These are phyloP conservation scores for Diddensiella transvaalensis DNA, from an alignment of 805 yeast genomes.

Conservation along the genomic window DNA sequence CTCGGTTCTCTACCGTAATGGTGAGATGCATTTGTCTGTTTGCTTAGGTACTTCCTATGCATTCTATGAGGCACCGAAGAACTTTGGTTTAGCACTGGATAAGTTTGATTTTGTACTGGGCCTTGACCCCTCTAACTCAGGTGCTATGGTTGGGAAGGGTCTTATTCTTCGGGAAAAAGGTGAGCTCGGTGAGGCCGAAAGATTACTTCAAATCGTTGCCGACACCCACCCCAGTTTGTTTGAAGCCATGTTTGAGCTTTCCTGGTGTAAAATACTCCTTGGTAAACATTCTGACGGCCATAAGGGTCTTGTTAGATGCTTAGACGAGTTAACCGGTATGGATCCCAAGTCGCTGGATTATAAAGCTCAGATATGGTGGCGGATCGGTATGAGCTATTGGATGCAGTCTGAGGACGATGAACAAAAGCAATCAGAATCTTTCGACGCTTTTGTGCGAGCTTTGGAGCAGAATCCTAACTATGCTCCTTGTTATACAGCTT, in stretches of 20 bases:
- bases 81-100: slow-evolving; percentile 68
- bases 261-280: slow-evolving; percentile 71
- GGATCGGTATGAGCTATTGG: slow-evolving; percentile 65
- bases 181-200: slow-evolving; percentile 51
- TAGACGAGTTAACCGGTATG: slow-evolving; percentile 45
- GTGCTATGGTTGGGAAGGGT: slow-evolving; percentile 80
- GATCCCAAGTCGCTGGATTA: slow-evolving; percentile 51
- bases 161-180: slow-evolving; percentile 67
- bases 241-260: slow-evolving; percentile 63
- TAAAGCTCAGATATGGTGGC: slow-evolving; percentile 64
- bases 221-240: slow-evolving; percentile 47
- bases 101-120: slow-evolving; percentile 62
- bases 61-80: slow-evolving; percentile 86
- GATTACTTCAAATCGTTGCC: slow-evolving; percentile 50
- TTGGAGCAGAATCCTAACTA: slow-evolving; percentile 59
- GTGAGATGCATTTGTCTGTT: slow-evolving; percentile 58
- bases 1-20: slow-evolving; percentile 39
- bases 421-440: slow-evolving; percentile 44
- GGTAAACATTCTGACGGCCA: slow-evolving; percentile 53
- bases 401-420: slow-evolving; percentile 25
- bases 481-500: slow-evolving; percentile 77
- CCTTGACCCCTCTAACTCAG: slow-evolving; percentile 44
- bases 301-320: slow-evolving; percentile 42
- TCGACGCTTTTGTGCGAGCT: slow-evolving; percentile 51
- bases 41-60: slow-evolving; percentile 74